A percentile compares a stretch with the other conserved stretches of the same genome.
Conservation (phyloP, 106 monocot species). For the Iris macrosiphon region DNA sequence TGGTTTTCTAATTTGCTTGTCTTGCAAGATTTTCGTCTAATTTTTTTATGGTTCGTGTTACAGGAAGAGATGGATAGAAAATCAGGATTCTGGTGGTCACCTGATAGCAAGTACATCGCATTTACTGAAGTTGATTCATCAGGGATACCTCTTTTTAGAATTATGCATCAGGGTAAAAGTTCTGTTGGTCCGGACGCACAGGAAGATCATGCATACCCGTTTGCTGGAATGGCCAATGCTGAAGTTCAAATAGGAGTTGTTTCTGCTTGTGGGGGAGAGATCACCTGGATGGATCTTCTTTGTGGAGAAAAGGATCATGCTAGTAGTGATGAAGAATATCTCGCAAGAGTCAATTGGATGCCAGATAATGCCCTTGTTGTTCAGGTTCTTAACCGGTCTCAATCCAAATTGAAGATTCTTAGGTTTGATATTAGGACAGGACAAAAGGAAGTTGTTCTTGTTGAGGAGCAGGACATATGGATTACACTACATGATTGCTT, state of each 20-base stretch:
- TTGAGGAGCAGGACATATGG: slow-evolving; percentile 77
- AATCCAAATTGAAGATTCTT: slow-evolving; percentile 68
- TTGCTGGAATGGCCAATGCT: slow-evolving; percentile 80
- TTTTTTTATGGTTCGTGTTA: too few relatives aligned
- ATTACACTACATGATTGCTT: slow-evolving; percentile 91
- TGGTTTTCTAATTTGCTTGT: too few relatives aligned
- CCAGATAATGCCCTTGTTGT: slow-evolving; percentile 54
- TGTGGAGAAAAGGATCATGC: slow-evolving; percentile 43
- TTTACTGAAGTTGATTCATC: slow-evolving; percentile 93
- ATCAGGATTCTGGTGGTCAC: slow-evolving; percentile 96
- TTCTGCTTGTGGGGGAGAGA: slow-evolving; percentile 36
- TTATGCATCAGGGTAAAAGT: slow-evolving; percentile 94
- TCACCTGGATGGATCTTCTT: slow-evolving; percentile 90
- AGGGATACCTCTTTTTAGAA: slow-evolving; percentile 82
- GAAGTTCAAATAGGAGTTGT: slow-evolving; percentile 78
- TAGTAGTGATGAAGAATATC: slow-evolving; percentile 78
- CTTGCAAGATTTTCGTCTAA: too few relatives aligned
- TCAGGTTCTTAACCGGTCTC: slow-evolving; percentile 84
- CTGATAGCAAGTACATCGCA: slow-evolving; percentile 82
- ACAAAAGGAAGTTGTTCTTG: slow-evolving; percentile 47
- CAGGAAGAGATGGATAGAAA: slow-evolving; percentile 99
- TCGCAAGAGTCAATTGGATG: slow-evolving; percentile 96
- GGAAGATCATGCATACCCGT: slow-evolving; percentile 97
- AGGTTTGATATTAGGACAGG: slow-evolving; percentile 76
- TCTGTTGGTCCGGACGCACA: slow-evolving; percentile 84